A percentile compares a stretch with the other conserved stretches of the same genome.
phyloP scores from a whole-genome alignment of 2,329 filamentous ascomycete species.

The Balansia obtecta region DNA sequence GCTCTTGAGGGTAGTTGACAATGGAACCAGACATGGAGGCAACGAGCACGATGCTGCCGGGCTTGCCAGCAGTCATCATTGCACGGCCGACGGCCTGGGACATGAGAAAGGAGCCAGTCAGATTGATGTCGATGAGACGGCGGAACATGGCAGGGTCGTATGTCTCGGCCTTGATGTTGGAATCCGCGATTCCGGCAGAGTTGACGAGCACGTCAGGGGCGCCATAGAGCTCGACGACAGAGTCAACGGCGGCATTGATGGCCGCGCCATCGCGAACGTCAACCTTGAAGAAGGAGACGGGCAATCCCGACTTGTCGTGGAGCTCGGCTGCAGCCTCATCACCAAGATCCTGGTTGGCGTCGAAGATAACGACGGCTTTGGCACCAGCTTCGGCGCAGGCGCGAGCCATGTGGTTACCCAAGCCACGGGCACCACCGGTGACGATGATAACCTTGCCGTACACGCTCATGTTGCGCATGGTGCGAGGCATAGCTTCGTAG shows the following conservation, averaged over 20 bases:
- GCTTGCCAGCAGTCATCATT: constrained; percentile 62
- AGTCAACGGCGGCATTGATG: constrained; percentile 56
- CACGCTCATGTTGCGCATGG: constrained; percentile 56
- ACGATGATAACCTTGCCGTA: constrained; percentile 60
- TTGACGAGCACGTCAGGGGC: constrained; percentile 66
- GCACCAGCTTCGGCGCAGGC: constrained; percentile 66
- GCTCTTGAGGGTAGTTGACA: constrained; percentile 79
- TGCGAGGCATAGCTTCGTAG: constrained; percentile 46
- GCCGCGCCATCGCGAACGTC: constrained; percentile 61
- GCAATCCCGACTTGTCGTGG: constrained; percentile 58
- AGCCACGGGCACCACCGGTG: constrained; percentile 63
- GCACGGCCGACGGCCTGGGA: constrained; percentile 57
- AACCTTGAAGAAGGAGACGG: constrained; percentile 66
- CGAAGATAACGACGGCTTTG: constrained; percentile 62
- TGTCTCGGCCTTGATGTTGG: constrained; percentile 70
- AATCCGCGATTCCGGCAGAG: constrained; percentile 69
- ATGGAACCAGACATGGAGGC: constrained; percentile 74
- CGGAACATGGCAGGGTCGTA: constrained; percentile 70
- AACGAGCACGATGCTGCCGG: constrained; percentile 63
- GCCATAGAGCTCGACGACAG: constrained; percentile 54
- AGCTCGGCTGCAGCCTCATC: constrained; percentile 58
- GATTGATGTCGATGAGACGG: constrained; percentile 69
- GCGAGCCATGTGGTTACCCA: constrained; percentile 69
- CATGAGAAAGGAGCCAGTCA: constrained; percentile 68
- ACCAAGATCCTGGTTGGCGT: constrained; percentile 64